Conservation (phyloP, 2,329 filamentous ascomycete species). For the Lanzia echinophila region DNA sequence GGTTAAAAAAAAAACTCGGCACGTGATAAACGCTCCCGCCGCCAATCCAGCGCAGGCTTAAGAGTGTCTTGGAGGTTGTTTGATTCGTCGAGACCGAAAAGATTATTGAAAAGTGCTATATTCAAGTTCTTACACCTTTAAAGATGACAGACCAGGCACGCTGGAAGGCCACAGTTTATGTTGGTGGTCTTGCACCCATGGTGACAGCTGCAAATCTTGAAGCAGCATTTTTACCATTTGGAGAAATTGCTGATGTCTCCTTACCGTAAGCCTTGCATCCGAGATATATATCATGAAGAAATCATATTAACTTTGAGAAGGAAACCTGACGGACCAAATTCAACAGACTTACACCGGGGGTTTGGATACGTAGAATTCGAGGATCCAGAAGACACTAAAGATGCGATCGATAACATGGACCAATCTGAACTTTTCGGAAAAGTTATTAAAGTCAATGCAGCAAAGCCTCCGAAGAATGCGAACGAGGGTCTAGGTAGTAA, state of each 20-base stretch:
- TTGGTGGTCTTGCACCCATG: slow-evolving; percentile 76
- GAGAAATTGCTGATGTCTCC: slow-evolving; percentile 86
- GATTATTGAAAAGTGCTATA: not conserved
- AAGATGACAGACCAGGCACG: slow-evolving; percentile 75
- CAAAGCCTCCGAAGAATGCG: slow-evolving; percentile 84
- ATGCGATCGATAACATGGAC: slow-evolving; percentile 99
- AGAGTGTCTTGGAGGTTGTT: no score
- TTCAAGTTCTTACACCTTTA: not conserved
- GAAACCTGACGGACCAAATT: slow-evolving; percentile 75
- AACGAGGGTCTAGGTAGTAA: slow-evolving; percentile 87
- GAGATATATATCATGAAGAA: not conserved
- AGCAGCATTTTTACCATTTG: slow-evolving; percentile 93
- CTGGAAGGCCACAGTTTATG: slow-evolving; percentile 86
- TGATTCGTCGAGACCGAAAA: no score
- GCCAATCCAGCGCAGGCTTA: not conserved
- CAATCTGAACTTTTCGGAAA: slow-evolving; percentile 91
- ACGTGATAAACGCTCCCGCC: not conserved
- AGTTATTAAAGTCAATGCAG: slow-evolving; percentile 84
- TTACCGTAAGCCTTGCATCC: slow-evolving; percentile 48
- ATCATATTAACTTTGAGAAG: slow-evolving; percentile 18
- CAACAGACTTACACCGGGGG: slow-evolving; percentile 74
- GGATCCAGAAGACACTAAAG: slow-evolving; percentile 73
- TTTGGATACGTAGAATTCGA: slow-evolving; percentile 98
- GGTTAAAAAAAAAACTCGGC: slow-evolving; percentile 1
- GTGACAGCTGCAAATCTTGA: slow-evolving; percentile 72